Percentiles rank a stretch among this genome's conserved stretches.
Conservation (phyloP, 176 grass and related monocot species). For the Aegilops sharonensis region DNA sequence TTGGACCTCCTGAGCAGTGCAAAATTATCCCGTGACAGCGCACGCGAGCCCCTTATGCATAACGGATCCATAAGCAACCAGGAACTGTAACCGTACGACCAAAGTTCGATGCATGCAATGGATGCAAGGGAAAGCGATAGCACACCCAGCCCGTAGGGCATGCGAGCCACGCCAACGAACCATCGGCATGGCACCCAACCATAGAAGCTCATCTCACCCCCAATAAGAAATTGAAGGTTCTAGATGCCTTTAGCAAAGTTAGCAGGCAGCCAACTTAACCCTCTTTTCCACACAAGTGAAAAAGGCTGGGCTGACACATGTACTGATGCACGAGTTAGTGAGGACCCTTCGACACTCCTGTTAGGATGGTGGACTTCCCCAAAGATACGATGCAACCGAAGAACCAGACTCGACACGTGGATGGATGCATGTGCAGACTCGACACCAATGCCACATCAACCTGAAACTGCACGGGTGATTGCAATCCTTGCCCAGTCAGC, state of each 20-base stretch:
- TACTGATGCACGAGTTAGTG: conserved; percentile 69
- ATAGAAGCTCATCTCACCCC: conserved; percentile 39
- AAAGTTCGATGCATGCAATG: conserved; percentile 50
- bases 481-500: conserved; percentile 81
- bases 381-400: conserved; percentile 55
- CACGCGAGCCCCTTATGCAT: conserved; percentile 5
- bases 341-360: conserved; percentile 52
- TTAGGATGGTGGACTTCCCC: conserved; percentile 38
- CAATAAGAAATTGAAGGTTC: conserved; percentile 44
- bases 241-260: conserved; percentile 46
- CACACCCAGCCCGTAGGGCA: conserved; percentile 33
- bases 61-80: conserved; percentile 31
- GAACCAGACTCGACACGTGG: conserved; percentile 50
- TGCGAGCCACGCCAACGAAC: conserved; percentile 20
- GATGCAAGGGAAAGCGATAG: conserved; percentile 36
- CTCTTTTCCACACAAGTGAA: conserved; percentile 22
- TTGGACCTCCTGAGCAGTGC: conserved; percentile 28
- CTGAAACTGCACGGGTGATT: conserved; percentile 73
- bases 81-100: conserved; percentile 38
- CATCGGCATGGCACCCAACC: conserved; percentile 35
- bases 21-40: conserved; percentile 43
- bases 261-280: conserved; percentile 50
- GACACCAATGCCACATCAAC: conserved; percentile 39
- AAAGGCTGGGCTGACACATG: conserved; percentile 40
- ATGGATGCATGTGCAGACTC: conserved; percentile 60